These are phyloP conservation scores for Trypanosoma congolense DNA, from an alignment of 208 protist genomes.

Conservation along the genomic window DNA sequence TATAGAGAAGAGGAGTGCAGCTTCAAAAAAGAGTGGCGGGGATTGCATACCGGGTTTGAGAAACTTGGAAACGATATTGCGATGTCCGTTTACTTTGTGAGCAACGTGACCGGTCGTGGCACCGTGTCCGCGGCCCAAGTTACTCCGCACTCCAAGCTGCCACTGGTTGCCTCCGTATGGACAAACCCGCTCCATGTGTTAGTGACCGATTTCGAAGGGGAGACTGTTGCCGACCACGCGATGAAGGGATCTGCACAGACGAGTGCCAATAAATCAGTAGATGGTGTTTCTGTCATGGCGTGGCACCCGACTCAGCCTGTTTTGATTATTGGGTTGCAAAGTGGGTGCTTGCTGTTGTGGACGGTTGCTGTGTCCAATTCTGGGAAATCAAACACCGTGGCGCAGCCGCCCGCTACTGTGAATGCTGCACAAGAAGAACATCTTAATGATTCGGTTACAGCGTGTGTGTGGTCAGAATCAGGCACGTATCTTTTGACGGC, in stretches of 20 bases:
- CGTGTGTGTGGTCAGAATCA: conserved; percentile 44
- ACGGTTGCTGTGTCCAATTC: conserved; percentile 21
- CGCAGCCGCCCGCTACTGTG: conserved; percentile 31
- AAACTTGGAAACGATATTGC: background rate
- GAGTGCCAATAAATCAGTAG: conserved; percentile 7
- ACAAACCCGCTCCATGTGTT: conserved; percentile 54
- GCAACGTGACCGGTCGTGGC: conserved; percentile 54
- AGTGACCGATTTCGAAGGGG: conserved; percentile 77
- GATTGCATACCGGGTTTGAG: background rate
- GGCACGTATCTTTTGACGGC: conserved; percentile 63
- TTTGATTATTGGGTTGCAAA: conserved; percentile 81
- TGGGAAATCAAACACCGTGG: conserved; percentile 6
- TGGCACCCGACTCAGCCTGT: conserved; percentile 83
- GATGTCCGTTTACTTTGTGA: conserved; percentile 78
- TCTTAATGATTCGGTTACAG: conserved; percentile 40
- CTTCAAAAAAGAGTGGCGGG: background rate
- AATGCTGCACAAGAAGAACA: conserved; percentile 64
- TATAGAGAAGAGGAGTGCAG: too few relatives aligned
- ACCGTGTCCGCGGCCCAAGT: conserved; percentile 51
- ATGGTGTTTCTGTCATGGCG: conserved; percentile 42
- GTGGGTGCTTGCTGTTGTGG: conserved; percentile 73
- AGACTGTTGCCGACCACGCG: conserved; percentile 48
- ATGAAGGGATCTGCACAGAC: background rate
- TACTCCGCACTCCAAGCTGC: conserved; percentile 40
- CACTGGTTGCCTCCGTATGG: conserved; percentile 71